Base-by-base conservation (phyloP, 176 grass and related monocot species). In the Juncus effusus region DNA sequence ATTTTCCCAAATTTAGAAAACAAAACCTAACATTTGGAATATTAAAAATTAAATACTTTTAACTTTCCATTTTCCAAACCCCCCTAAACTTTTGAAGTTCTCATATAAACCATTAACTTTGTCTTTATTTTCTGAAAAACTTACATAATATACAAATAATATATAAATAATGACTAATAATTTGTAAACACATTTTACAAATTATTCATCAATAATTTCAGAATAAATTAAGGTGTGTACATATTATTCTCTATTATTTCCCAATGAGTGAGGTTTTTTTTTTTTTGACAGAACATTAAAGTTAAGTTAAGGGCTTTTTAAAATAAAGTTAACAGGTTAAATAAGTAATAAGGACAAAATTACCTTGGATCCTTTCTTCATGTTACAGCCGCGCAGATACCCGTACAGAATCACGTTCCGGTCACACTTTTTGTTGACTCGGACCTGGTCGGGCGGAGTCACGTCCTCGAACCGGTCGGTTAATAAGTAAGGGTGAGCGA, bases 391-490 rank as follows among this genome's bases (percentile, higher is more conserved):
- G 77, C 94, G 85, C 69, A 99, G 80, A 64, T 99, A 99, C 64
- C 94, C 94, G 75, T 99, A 99, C 55, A 93, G 75, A 42, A 89
- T 99, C 57, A 99, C 79, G 75, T 89, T 99, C 75, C 94, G 86
- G 70, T 99, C 94, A 66, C 94, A 93, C 63, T 99, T 93, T 61
- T 54, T 86, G 74, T 99, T 76, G 41, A 78, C 39, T 16, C 72
- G 88, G 63, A 99, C 71, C 69, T 64, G 83, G 73, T 89, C 87
- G 61, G 83, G 59, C 37, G 88, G 85, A 55, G 94, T 99, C 14
- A 84, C 88, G 86, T 99, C 94, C 74, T 99, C 94, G 65, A 99
- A 84, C 72, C 94, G 87, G 75, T 99, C 94, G 61, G 81, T 83
- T 62, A 99, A 78, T 53, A 99, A 73, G 86, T 93, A 93, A 67